phyloP scores from a whole-genome alignment of 2,329 filamentous ascomycete genomes.

The Exophiala sp. region DNA sequence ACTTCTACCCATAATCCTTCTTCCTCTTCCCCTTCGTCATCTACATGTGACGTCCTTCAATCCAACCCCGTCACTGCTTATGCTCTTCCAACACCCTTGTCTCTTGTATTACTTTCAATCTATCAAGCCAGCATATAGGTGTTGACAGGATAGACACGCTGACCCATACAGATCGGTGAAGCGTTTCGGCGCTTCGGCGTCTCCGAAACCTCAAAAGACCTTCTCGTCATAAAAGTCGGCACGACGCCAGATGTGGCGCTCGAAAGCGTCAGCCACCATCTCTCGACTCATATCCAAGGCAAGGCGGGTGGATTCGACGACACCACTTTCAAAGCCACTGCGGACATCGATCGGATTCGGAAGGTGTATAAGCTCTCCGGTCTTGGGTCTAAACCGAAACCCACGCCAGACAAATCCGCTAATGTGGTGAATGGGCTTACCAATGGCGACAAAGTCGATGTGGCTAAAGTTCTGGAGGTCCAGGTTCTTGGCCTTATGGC shows the following conservation, averaged over 20 bases:
- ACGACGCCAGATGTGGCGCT: conserved; percentile 44
- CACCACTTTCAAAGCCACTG: conserved; percentile 51
- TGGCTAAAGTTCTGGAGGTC: conserved; percentile 57
- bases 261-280: conserved; percentile 53
- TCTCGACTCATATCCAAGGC: conserved; percentile 58
- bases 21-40: no score
- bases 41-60: no score
- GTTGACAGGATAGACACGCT: no score
- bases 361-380: conserved; percentile 80
- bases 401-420: conserved; percentile 26
- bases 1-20: no score
- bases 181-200: conserved; percentile 87
- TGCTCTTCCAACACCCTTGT: no score
- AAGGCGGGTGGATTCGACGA: conserved; percentile 56
- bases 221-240: conserved; percentile 78
- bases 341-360: conserved; percentile 63
- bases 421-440: conserved; percentile 10
- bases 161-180: conserved; percentile 71
- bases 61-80: no score
- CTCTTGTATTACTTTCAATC: no score
- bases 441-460: conserved; percentile 23
- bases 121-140: no score
- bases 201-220: conserved; percentile 58
- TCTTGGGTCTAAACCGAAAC: conserved; percentile 10
- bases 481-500: conserved; percentile 73